These are phyloP conservation scores for Alternaria atra DNA, from an alignment of 2,329 filamentous ascomycete genomes.

Conservation along the genomic window DNA sequence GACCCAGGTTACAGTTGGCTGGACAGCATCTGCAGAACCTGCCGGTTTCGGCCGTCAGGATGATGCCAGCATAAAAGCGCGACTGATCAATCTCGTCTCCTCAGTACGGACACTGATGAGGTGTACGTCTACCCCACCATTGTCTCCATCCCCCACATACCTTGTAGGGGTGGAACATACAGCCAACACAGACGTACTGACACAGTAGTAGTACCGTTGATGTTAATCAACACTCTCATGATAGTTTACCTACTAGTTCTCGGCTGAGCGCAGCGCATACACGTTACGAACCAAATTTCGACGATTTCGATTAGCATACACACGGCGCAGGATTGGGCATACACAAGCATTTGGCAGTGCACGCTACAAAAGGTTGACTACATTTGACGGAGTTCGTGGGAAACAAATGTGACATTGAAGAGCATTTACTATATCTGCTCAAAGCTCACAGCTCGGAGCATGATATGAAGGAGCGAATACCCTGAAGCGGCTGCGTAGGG, in stretches of 20 bases:
- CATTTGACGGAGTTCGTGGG: not conserved
- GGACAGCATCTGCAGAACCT: constrained; percentile 74
- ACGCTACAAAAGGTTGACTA: not conserved
- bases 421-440: not conserved
- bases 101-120: constrained; percentile 92
- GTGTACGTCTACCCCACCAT: constrained; percentile 67
- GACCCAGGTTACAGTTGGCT: constrained; percentile 70
- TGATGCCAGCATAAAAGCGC: constrained; percentile 83
- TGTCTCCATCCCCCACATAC: not conserved
- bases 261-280: constrained; percentile 35
- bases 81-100: constrained; percentile 87
- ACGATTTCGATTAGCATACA: constrained; percentile 13
- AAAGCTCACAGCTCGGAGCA: not conserved
- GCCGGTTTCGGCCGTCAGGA: constrained; percentile 76
- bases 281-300: constrained; percentile 4
- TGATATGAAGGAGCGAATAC: not conserved
- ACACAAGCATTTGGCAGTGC: constrained; percentile 1
- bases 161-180: not conserved
- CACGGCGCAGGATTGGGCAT: constrained; percentile 5
- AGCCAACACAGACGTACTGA: constrained; percentile 16
- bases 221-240: constrained; percentile 51
- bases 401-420: not conserved
- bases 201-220: constrained; percentile 47
- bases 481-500: not conserved
- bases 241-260: constrained; percentile 51